Conservation (phyloP, 352 stramenopile species). For the Phytophthora pseudosyringae region DNA sequence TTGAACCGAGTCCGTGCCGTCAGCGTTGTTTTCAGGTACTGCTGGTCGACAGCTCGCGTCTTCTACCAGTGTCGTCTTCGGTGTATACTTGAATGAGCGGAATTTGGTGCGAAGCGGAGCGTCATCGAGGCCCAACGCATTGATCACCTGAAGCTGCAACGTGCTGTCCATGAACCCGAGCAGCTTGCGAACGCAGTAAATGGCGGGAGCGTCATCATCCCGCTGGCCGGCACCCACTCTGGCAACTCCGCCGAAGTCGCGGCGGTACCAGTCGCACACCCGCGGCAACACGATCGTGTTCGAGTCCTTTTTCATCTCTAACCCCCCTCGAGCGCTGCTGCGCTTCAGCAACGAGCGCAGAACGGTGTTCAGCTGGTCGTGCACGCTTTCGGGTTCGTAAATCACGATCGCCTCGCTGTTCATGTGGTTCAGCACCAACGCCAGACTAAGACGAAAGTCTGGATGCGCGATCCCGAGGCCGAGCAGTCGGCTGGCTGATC, state of each 20-base stretch:
- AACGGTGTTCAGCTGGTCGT: slow-evolving; percentile 79
- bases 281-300: slow-evolving; percentile 60
- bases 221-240: slow-evolving; percentile 22
- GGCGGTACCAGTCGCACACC: slow-evolving; percentile 79
- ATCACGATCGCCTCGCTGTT: slow-evolving; percentile 21
- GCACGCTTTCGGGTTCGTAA: slow-evolving; percentile 47
- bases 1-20: slow-evolving; percentile 1
- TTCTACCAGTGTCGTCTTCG: slow-evolving; percentile 39
- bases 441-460: slow-evolving; percentile 83
- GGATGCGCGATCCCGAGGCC: slow-evolving; percentile 60
- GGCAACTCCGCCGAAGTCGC: slow-evolving; percentile 53
- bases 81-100: slow-evolving; percentile 58
- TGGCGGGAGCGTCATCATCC: slow-evolving; percentile 29
- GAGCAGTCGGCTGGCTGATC: slow-evolving; percentile 28
- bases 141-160: slow-evolving; percentile 54
- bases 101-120: slow-evolving; percentile 63
- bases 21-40: neutral
- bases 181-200: slow-evolving; percentile 78
- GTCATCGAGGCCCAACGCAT: slow-evolving; percentile 49
- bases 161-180: slow-evolving; percentile 66
- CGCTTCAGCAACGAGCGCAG: slow-evolving; percentile 39
- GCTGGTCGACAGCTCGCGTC: slow-evolving; percentile 16
- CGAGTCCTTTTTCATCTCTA: slow-evolving; percentile 38
- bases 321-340: slow-evolving; percentile 29
- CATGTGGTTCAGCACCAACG: slow-evolving; percentile 65